Percentiles rank a stretch among this genome's conserved stretches.
These are phyloP conservation scores for Solanum rostratum DNA, from an alignment of 257 asterid species.

Conservation along the genomic window DNA sequence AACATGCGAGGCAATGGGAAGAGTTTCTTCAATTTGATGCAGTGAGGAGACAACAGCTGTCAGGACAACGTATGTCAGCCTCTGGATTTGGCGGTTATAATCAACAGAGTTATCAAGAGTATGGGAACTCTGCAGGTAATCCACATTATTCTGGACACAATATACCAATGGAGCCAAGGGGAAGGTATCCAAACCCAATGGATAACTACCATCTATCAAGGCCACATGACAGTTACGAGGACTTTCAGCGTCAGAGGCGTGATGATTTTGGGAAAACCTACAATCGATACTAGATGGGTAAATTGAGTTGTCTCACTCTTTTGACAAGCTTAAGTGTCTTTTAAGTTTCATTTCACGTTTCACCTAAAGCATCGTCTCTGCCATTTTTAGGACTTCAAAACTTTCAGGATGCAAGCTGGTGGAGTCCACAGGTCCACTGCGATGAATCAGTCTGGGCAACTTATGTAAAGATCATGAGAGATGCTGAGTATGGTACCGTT, in stretches of 20 bases:
- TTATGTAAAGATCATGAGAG: neutral
- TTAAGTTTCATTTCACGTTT: neutral
- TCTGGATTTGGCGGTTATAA: constrained; percentile 51
- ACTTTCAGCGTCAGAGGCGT: constrained; percentile 65
- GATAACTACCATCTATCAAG: constrained; percentile 62
- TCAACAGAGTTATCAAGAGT: constrained; percentile 36
- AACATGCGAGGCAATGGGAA: constrained; percentile 74
- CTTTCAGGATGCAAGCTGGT: constrained; percentile 51
- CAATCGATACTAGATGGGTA: constrained; percentile 49
- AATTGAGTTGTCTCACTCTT: constrained; percentile 41
- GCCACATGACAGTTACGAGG: constrained; percentile 44
- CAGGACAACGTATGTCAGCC: constrained; percentile 31
- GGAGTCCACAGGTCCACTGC: constrained; percentile 19
- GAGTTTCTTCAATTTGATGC: constrained; percentile 69
- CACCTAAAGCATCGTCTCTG: neutral
- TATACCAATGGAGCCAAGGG: constrained; percentile 45
- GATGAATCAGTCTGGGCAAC: constrained; percentile 42
- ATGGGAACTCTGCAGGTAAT: constrained; percentile 39
- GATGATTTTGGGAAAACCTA: constrained; percentile 58
- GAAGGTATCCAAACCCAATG: constrained; percentile 46
- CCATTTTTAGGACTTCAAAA: constrained; percentile 13
- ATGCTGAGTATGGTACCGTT: neutral
- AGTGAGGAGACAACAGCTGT: constrained; percentile 50
- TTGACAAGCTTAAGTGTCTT: neutral
- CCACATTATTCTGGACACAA: constrained; percentile 44